Percentiles rank a stretch among this genome's conserved stretches.
Evolutionary conservation across 1,284 basidiomycete species (phyloP).

Genomic region (Anthracocystis panici-leucophaei): DNA sequence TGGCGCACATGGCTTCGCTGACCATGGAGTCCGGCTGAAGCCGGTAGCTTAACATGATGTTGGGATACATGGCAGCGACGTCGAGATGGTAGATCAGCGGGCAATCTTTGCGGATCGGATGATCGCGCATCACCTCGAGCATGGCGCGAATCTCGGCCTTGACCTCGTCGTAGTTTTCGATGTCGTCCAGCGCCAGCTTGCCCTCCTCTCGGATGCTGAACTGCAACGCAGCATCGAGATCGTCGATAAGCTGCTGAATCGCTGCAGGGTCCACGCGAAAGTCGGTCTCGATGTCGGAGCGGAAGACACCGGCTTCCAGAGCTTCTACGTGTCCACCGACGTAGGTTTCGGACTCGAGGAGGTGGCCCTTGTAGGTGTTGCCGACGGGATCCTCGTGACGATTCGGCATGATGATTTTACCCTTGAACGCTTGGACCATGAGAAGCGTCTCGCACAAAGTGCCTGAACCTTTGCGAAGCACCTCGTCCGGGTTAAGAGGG

Average conservation of each 20-base stretch:
- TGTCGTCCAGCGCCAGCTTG: constrained; percentile 81
- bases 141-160: constrained; percentile 81
- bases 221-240: constrained; percentile 88
- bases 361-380: constrained; percentile 93
- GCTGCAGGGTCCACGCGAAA: constrained; percentile 94
- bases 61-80: constrained; percentile 99
- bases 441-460: constrained; percentile 97
- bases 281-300: constrained; percentile 92
- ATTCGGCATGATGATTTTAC: constrained; percentile 96
- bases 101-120: constrained; percentile 86
- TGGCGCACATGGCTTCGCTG: constrained; percentile 94
- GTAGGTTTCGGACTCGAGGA: constrained; percentile 96
- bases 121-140: constrained; percentile 90
- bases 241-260: constrained; percentile 90
- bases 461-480: constrained; percentile 93
- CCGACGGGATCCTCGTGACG: constrained; percentile 92
- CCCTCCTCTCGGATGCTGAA: constrained; percentile 93
- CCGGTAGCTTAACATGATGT: constrained; percentile 99
- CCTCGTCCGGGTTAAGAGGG: constrained; percentile 95
- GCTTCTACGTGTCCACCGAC: constrained; percentile 99
- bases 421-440: constrained; percentile 97
- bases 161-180: constrained; percentile 96
- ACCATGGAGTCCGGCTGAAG: constrained; percentile 98
- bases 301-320: constrained; percentile 96
- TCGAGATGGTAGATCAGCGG: constrained; percentile 99